Evolutionary conservation across 768 basidiomycete genomes (phyloP).

Genomic region (Collybia sordida): DNA sequence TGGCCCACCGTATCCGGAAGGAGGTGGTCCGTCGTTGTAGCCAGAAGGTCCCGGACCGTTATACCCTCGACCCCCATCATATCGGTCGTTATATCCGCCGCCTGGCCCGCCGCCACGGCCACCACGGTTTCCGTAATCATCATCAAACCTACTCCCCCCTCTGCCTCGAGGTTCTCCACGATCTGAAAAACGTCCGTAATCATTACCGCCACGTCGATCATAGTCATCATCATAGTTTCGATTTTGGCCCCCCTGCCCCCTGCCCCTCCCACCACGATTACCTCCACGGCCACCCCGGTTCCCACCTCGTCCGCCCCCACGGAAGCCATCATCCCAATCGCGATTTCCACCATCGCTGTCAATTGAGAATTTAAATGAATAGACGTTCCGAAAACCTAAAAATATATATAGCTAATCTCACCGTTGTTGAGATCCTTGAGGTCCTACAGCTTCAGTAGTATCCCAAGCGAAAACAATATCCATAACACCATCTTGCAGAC

Average conservation of each 20-base stretch:
- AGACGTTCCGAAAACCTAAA: background rate
- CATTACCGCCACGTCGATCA: conserved; percentile 48
- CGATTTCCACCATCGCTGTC: conserved; percentile 31
- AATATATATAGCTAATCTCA: conserved; percentile 7
- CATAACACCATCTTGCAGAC: conserved; percentile 83
- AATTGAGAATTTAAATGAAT: conserved; percentile 16
- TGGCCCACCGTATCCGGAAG: conserved; percentile 23
- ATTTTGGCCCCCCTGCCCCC: too few relatives aligned
- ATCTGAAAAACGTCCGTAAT: conserved; percentile 39
- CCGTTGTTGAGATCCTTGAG: conserved; percentile 22
- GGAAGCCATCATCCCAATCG: conserved; percentile 32
- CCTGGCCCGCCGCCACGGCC: conserved; percentile 30
- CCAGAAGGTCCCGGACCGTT: conserved; percentile 26
- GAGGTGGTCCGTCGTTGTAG: conserved; percentile 23
- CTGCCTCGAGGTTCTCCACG: conserved; percentile 31
- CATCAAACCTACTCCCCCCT: conserved; percentile 41
- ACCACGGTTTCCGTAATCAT: conserved; percentile 31
- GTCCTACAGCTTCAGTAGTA: conserved; percentile 53
- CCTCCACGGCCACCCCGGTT: conserved; percentile 44
- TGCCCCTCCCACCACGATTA: conserved; percentile 33
- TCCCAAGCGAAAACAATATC: conserved; percentile 90
- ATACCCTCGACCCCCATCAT: conserved; percentile 40
- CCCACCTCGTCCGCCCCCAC: conserved; percentile 36
- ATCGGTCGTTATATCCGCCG: conserved; percentile 45
- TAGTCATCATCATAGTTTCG: conserved; percentile 43